phyloP scores from a whole-genome alignment of 1,139 yeast species.

The Lodderomyces theae region DNA sequence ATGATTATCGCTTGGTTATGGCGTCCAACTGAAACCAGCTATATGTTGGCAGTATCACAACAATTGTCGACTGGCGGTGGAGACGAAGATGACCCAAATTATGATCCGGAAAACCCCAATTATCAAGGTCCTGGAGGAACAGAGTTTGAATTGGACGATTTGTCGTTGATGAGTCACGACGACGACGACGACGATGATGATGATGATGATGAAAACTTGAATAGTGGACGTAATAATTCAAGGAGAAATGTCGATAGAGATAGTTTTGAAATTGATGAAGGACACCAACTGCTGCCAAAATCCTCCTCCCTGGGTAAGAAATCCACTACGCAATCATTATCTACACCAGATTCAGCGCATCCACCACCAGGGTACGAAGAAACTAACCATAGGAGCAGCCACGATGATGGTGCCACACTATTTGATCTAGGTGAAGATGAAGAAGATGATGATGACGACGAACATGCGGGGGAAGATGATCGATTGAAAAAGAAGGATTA shows the following conservation, averaged over 20 bases:
- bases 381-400: conserved; percentile 12
- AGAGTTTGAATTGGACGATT: conserved; percentile 75
- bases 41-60: conserved; percentile 91
- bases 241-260: conserved; percentile 22
- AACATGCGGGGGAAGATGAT: conserved; percentile 29
- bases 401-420: conserved; percentile 29
- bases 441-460: conserved; percentile 29
- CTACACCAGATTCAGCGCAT: conserved; percentile 13
- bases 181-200: conserved; percentile 32
- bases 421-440: conserved; percentile 41
- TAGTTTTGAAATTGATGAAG: conserved; percentile 22
- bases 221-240: neutral
- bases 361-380: conserved; percentile 12
- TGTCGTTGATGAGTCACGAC: conserved; percentile 56
- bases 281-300: conserved; percentile 10
- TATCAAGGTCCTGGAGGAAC: conserved; percentile 34
- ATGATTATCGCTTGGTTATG: conserved; percentile 85
- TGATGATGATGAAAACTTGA: conserved; percentile 1
- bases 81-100: conserved; percentile 48
- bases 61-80: conserved; percentile 76
- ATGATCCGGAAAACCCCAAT: conserved; percentile 37
- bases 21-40: conserved; percentile 97
- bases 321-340: conserved; percentile 17
- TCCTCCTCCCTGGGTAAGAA: neutral
- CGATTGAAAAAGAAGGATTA: conserved; percentile 21